phyloP scores from a whole-genome alignment of 495 filamentous ascomycete genomes.

The Aspergillus baeticus region DNA sequence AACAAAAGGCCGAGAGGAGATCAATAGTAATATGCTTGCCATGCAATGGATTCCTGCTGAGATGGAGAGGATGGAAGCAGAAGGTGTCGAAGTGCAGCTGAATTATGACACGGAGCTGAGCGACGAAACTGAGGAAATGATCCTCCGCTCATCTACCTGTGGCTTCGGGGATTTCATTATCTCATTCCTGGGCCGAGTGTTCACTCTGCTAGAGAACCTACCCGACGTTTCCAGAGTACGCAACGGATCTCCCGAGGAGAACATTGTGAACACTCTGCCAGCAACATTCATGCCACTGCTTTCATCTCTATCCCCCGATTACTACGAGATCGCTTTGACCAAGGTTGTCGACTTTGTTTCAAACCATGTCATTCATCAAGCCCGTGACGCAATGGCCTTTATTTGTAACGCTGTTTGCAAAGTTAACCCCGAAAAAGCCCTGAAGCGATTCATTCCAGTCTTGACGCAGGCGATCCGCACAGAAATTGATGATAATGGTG shows the following conservation, averaged over 20 bases:
- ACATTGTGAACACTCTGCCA: constrained; percentile 93
- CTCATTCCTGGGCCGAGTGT: constrained; percentile 88
- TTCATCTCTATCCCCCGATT: constrained; percentile 85
- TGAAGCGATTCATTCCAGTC: constrained; percentile 87
- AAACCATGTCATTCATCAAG: constrained; percentile 95
- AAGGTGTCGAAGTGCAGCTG: constrained; percentile 78
- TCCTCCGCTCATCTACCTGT: constrained; percentile 93
- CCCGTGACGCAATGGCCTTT: constrained; percentile 97
- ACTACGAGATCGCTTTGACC: constrained; percentile 86
- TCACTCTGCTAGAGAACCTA: constrained; percentile 91
- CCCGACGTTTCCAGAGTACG: constrained; percentile 84
- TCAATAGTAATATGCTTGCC: constrained; percentile 74
- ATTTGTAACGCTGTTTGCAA: constrained; percentile 96
- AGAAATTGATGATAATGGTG: constrained; percentile 97
- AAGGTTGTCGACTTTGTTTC: constrained; percentile 93
- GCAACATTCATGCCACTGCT: constrained; percentile 90
- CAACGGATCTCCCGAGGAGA: constrained; percentile 91
- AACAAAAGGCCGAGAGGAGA: constrained; percentile 63
- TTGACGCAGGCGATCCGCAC: constrained; percentile 88
- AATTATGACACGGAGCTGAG: constrained; percentile 81
- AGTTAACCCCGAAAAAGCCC: constrained; percentile 85
- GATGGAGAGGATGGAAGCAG: constrained; percentile 87
- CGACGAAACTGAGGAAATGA: constrained; percentile 84
- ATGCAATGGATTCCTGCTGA: constrained; percentile 92
- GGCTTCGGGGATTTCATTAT: constrained; percentile 90